Evolutionary conservation across 148 eudicot genomes (phyloP).

Genomic region (Simmondsia chinensis): DNA sequence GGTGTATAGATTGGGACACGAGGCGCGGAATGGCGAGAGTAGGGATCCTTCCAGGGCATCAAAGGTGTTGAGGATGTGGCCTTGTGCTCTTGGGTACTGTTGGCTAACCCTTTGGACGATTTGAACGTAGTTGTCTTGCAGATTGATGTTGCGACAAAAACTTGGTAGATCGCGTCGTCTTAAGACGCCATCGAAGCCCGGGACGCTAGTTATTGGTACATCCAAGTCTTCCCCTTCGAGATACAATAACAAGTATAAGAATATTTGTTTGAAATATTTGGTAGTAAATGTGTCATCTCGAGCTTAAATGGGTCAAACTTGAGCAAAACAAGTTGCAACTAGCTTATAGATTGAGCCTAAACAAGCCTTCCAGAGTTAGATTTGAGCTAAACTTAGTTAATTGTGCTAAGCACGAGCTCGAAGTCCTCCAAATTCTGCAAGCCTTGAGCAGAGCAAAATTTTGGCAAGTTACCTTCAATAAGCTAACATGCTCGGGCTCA

Average conservation of each 20-base stretch:
- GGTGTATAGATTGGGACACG: slow-evolving; percentile 19
- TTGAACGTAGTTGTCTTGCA: background rate
- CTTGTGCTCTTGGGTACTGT: slow-evolving; percentile 18
- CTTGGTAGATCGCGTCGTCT: slow-evolving; percentile 29
- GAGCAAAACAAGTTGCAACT: too few relatives aligned
- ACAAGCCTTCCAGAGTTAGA: too few relatives aligned
- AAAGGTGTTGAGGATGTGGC: slow-evolving; percentile 27
- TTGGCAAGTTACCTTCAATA: too few relatives aligned
- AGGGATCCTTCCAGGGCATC: slow-evolving; percentile 17
- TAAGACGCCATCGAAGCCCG: slow-evolving; percentile 18
- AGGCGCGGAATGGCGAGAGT: slow-evolving; percentile 8
- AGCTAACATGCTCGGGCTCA: too few relatives aligned
- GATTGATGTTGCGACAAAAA: slow-evolving; percentile 15
- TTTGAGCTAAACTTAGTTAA: too few relatives aligned
- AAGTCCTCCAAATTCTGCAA: too few relatives aligned
- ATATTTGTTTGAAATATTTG: background rate
- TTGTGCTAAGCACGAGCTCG: too few relatives aligned
- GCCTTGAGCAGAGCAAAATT: too few relatives aligned
- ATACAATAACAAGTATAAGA: background rate
- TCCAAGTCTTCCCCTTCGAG: slow-evolving; percentile 18
- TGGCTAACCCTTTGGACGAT: slow-evolving; percentile 6
- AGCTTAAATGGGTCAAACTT: too few relatives aligned
- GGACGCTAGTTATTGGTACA: slow-evolving; percentile 13
- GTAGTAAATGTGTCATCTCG: background rate
- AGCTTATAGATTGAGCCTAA: too few relatives aligned